phyloP scores from a whole-genome alignment of 768 basidiomycete genomes.

The Lactifluus piperatus region DNA sequence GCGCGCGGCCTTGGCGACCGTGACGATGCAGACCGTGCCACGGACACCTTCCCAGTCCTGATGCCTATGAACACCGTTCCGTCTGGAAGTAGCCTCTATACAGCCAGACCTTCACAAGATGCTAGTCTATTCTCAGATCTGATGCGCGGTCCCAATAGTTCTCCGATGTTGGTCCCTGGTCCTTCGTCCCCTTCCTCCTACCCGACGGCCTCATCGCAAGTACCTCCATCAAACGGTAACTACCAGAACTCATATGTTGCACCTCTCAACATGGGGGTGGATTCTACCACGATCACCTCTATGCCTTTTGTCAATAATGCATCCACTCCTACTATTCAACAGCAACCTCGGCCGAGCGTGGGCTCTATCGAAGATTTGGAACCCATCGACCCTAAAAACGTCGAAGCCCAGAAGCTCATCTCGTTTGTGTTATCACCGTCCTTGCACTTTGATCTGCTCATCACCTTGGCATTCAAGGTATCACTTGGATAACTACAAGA shows the following conservation, averaged over 20 bases:
- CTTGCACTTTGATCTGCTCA: background rate
- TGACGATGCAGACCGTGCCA: conserved; percentile 35
- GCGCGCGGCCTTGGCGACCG: conserved; percentile 33
- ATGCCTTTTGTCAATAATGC: conserved; percentile 35
- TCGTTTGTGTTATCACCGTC: conserved; percentile 37
- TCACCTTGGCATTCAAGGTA: conserved; percentile 41
- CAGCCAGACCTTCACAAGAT: conserved; percentile 36
- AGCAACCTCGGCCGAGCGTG: conserved; percentile 27
- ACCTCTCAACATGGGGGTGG: conserved; percentile 48
- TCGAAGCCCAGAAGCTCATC: conserved; percentile 77
- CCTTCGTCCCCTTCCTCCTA: conserved; percentile 29
- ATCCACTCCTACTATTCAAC: conserved; percentile 25
- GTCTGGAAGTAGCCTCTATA: conserved; percentile 36
- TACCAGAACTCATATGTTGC: conserved; percentile 44
- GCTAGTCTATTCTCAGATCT: conserved; percentile 38
- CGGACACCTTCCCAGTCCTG: conserved; percentile 46
- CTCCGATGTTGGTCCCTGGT: conserved; percentile 48
- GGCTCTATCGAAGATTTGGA: conserved; percentile 34
- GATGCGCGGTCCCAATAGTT: conserved; percentile 31
- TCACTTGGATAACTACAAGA: conserved; percentile 83
- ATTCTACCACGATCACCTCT: conserved; percentile 38
- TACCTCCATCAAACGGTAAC: conserved; percentile 10
- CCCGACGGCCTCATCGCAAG: conserved; percentile 20
- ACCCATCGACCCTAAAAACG: conserved; percentile 62
- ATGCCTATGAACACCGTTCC: conserved; percentile 41